phyloP scores from a whole-genome alignment of 2,329 filamentous ascomycete species.

The Cadophora malorum region DNA sequence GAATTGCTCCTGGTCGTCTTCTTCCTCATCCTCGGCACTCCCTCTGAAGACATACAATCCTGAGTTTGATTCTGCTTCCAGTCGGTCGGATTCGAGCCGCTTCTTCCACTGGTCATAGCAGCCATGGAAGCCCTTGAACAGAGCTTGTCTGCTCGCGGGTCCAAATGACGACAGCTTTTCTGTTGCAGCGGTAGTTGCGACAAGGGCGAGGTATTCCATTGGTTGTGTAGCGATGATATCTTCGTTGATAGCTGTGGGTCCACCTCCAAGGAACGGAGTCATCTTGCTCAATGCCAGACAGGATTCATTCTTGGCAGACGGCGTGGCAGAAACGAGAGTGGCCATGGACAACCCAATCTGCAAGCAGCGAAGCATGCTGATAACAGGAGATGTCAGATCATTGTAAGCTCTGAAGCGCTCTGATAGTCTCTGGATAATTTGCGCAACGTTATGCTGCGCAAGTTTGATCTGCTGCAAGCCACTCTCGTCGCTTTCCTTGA shows the following conservation, averaged over 20 bases:
- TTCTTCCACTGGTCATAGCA: slow-evolving; percentile 84
- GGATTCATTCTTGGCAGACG: slow-evolving; percentile 25
- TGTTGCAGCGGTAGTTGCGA: slow-evolving; percentile 53
- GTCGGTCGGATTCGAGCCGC: slow-evolving; percentile 77
- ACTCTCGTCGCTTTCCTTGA: slow-evolving; percentile 50
- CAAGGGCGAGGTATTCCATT: slow-evolving; percentile 59
- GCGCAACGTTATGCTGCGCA: slow-evolving; percentile 63
- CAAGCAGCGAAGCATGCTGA: slow-evolving; percentile 81
- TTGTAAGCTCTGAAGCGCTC: slow-evolving; percentile 79
- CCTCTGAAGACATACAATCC: slow-evolving; percentile 87
- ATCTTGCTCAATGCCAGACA: slow-evolving; percentile 49
- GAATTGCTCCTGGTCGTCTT: slow-evolving; percentile 76
- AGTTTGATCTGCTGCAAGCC: slow-evolving; percentile 47
- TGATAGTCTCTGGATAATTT: slow-evolving; percentile 73
- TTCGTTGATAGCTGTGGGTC: slow-evolving; percentile 26
- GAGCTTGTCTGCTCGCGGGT: slow-evolving; percentile 53
- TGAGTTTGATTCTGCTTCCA: slow-evolving; percentile 73
- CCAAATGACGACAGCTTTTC: slow-evolving; percentile 55
- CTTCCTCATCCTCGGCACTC: slow-evolving; percentile 76
- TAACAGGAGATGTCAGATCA: slow-evolving; percentile 79
- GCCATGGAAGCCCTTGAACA: slow-evolving; percentile 71
- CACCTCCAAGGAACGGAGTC: slow-evolving; percentile 63
- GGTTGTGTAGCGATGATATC: slow-evolving; percentile 34
- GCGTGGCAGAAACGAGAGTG: slow-evolving; percentile 33
- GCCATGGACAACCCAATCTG: slow-evolving; percentile 75